These are phyloP conservation scores for Amylocystis lapponica DNA, from an alignment of 768 basidiomycete species.

Conservation along the genomic window DNA sequence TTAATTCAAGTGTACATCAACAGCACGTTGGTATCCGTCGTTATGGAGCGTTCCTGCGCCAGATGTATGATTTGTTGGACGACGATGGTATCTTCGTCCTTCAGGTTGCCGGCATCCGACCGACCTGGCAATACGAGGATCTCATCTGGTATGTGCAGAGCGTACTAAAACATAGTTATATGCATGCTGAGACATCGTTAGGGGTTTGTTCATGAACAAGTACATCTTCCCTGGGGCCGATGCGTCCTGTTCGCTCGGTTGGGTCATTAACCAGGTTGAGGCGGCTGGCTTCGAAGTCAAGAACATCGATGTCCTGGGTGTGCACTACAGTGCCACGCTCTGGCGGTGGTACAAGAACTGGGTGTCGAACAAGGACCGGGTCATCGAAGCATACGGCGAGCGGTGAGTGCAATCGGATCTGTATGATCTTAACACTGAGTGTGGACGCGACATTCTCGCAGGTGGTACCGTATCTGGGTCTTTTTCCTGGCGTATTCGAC, in stretches of 20 bases:
- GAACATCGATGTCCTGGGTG: constrained; percentile 93
- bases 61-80: constrained; percentile 89
- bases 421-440: too few species aligned
- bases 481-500: constrained; percentile 93
- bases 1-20: neutral
- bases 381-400: constrained; percentile 86
- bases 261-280: constrained; percentile 88
- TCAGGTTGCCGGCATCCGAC: constrained; percentile 96
- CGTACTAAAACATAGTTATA: constrained; percentile 18
- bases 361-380: constrained; percentile 88
- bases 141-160: constrained; percentile 67
- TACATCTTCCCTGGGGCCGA: constrained; percentile 99
- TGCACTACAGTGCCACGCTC: constrained; percentile 92
- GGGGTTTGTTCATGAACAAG: constrained; percentile 97
- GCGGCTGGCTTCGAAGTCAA: constrained; percentile 94
- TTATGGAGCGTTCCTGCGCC: constrained; percentile 81
- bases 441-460: constrained; percentile 5
- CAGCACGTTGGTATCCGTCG: constrained; percentile 94
- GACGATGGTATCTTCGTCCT: constrained; percentile 93
- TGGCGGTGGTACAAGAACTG: constrained; percentile 97
- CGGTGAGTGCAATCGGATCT: constrained; percentile 27
- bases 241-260: constrained; percentile 90
- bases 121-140: constrained; percentile 98
- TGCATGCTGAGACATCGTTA: constrained; percentile 18
- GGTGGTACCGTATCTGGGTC: constrained; percentile 92